Evolutionary conservation across 805 yeast genomes (phyloP).

Genomic region (Priceomyces fermenticarens): DNA sequence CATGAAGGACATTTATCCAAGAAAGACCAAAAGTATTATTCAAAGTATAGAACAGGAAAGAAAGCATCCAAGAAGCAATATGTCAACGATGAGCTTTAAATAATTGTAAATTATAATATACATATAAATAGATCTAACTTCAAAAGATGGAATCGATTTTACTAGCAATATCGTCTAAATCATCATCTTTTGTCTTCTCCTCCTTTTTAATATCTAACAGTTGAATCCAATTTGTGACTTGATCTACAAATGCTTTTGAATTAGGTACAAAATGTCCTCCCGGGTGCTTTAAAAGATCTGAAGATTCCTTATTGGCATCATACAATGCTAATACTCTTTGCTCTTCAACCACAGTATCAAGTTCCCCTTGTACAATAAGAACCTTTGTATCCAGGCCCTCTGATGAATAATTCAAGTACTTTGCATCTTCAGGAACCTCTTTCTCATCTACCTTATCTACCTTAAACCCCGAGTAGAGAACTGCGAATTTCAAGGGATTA

Average conservation of each 20-base stretch:
- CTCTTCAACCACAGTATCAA: conserved; percentile 81
- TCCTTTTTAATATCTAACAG: conserved; percentile 10
- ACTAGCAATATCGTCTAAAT: conserved; percentile 30
- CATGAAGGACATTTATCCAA: conserved; percentile 37
- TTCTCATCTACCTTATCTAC: conserved; percentile 25
- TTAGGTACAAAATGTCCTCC: conserved; percentile 98
- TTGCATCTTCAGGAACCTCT: conserved; percentile 20
- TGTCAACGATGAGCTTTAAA: conserved; percentile 27
- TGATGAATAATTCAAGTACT: conserved; percentile 17
- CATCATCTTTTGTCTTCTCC: conserved; percentile 18
- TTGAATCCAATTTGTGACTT: conserved; percentile 40
- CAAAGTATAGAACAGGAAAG: conserved; percentile 24
- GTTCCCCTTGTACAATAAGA: conserved; percentile 81
- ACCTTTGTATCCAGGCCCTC: conserved; percentile 26
- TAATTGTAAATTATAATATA: background rate
- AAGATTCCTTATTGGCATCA: conserved; percentile 36
- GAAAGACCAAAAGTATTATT: conserved; percentile 25
- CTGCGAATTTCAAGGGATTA: conserved; percentile 58
- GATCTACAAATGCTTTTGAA: conserved; percentile 50
- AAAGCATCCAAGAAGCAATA: conserved; percentile 5
- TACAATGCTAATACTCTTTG: conserved; percentile 64
- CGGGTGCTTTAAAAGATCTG: conserved; percentile 74
- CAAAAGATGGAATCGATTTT: conserved; percentile 28
- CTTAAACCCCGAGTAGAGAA: conserved; percentile 68
- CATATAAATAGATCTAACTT: background rate